Evolutionary conservation across 169 alveolate species (phyloP).

Genomic region (Miamiensis avidus): DNA sequence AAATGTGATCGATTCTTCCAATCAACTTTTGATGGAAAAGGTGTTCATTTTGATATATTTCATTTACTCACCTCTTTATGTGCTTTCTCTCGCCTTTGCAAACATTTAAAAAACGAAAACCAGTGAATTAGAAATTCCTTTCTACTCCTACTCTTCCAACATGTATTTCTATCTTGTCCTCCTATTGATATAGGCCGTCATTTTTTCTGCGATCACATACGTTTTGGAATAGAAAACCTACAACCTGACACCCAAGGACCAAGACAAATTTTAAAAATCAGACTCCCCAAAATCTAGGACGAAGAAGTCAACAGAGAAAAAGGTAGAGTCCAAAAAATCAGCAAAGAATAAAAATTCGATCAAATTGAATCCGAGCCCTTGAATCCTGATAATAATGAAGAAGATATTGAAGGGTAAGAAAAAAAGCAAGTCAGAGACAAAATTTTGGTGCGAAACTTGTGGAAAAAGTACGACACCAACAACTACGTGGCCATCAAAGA

Average conservation of each 20-base stretch:
- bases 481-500: constrained; percentile 39
- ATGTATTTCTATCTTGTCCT: background rate
- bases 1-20: no score
- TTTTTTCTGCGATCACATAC: background rate
- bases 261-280: background rate
- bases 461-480: constrained; percentile 43
- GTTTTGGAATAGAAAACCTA: background rate
- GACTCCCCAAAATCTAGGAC: background rate
- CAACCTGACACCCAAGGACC: background rate
- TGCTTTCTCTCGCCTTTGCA: background rate
- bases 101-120: background rate
- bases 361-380: background rate
- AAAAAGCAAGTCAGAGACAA: background rate
- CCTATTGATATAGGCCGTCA: no score
- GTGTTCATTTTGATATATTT: no score
- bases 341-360: background rate
- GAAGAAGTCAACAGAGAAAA: background rate
- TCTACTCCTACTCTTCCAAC: background rate
- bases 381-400: background rate
- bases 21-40: background rate
- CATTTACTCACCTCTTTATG: background rate
- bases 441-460: background rate
- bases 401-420: constrained; percentile 12
- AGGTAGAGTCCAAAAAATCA: background rate
- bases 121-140: background rate